Evolutionary conservation across 2,329 filamentous ascomycete genomes (phyloP).

Genomic region (Colletotrichum zoysiae): DNA sequence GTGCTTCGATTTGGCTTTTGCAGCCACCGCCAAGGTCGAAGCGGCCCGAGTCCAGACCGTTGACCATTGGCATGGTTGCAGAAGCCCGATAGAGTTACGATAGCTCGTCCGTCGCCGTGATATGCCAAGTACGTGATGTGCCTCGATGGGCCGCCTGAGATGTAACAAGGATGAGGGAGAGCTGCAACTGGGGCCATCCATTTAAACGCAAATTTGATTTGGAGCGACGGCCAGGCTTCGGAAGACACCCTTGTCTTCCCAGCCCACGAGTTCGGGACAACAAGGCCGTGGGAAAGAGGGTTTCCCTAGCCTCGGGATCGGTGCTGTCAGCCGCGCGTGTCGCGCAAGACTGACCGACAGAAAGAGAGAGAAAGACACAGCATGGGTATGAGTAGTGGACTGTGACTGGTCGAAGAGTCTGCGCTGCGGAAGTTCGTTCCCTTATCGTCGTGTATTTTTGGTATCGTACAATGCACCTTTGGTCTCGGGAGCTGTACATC

Average conservation of each 20-base stretch:
- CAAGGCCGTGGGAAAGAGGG: background rate
- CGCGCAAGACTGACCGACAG: background rate
- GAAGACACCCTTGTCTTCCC: slow-evolving; percentile 9
- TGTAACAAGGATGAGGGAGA: background rate
- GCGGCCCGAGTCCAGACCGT: background rate
- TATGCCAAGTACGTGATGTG: background rate
- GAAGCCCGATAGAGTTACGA: background rate
- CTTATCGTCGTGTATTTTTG: slow-evolving; percentile 36
- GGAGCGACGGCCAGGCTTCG: slow-evolving; percentile 15
- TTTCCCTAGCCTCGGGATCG: slow-evolving; percentile 12
- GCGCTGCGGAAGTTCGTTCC: slow-evolving; percentile 18
- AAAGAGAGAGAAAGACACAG: background rate
- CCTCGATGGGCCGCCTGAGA: background rate
- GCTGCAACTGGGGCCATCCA: background rate
- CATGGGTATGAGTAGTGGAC: slow-evolving; percentile 22
- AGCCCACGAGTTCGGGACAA: slow-evolving; percentile 16
- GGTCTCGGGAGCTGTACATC: slow-evolving; percentile 22
- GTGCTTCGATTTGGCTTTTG: background rate
- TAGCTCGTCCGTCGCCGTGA: background rate
- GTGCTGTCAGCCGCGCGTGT: background rate
- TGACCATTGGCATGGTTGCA: background rate
- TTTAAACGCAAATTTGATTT: slow-evolving; percentile 22
- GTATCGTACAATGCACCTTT: slow-evolving; percentile 2
- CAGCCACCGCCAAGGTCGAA: background rate
- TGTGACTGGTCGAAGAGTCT: slow-evolving; percentile 5